These are phyloP conservation scores for Diaporthe destruens DNA, from an alignment of 2,329 filamentous ascomycete genomes.

Conservation along the genomic window DNA sequence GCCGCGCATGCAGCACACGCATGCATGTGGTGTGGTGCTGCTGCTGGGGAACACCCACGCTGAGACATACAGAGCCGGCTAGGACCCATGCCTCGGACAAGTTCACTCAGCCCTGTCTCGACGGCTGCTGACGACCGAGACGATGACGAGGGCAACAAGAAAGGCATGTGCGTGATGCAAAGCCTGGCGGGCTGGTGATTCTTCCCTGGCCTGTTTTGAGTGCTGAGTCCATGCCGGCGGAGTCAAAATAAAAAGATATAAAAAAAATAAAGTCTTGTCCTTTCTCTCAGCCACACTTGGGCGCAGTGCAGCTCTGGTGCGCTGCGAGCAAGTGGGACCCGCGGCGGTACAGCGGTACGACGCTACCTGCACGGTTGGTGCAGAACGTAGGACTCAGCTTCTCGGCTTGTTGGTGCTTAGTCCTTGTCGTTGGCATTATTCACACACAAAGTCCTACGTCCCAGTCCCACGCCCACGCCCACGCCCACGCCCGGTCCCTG, in stretches of 20 bases:
- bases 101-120: slow-evolving; percentile 26
- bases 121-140: slow-evolving; percentile 15
- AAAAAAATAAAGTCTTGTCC: slow-evolving; percentile 13
- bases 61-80: slow-evolving; percentile 7
- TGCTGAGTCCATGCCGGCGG: slow-evolving; percentile 18
- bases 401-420: slow-evolving; percentile 31
- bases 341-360: not conserved
- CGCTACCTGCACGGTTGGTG: slow-evolving; percentile 1
- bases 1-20: slow-evolving; percentile 10
- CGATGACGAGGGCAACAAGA: slow-evolving; percentile 1
- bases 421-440: slow-evolving; percentile 30
- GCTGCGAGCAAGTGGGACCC: slow-evolving; percentile 15
- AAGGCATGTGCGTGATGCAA: not conserved
- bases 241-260: slow-evolving; percentile 9
- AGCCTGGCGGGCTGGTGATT: not conserved
- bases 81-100: slow-evolving; percentile 7
- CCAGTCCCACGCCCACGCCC: not conserved
- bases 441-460: slow-evolving; percentile 33
- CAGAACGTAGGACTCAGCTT: slow-evolving; percentile 32
- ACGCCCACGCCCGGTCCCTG: not conserved
- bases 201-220: not conserved
- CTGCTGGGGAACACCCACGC: slow-evolving; percentile 8
- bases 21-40: slow-evolving; percentile 10
- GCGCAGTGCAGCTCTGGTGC: slow-evolving; percentile 20
- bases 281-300: slow-evolving; percentile 30